These are phyloP conservation scores for Bondarzewia mesenterica DNA, from an alignment of 1,284 basidiomycete genomes.

Conservation along the genomic window DNA sequence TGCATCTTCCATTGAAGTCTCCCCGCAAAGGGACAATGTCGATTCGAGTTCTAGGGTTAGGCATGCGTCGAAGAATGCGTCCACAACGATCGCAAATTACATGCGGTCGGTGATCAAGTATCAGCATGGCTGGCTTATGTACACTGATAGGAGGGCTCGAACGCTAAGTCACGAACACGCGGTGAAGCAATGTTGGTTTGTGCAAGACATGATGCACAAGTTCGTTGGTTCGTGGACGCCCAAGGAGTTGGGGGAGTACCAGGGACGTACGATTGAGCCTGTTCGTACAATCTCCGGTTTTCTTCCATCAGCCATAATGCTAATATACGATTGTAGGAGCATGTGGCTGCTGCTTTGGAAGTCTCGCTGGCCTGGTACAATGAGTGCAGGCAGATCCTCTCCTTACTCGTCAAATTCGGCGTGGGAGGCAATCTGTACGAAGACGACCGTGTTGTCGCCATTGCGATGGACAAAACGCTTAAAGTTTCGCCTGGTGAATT, in stretches of 20 bases:
- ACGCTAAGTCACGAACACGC: slow-evolving; percentile 19
- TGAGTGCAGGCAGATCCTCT: slow-evolving; percentile 42
- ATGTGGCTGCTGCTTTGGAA: slow-evolving; percentile 46
- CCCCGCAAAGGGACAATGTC: too few relatives aligned
- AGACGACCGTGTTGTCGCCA: slow-evolving; percentile 39
- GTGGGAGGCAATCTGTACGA: slow-evolving; percentile 38
- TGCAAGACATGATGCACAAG: slow-evolving; percentile 19
- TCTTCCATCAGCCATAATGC: background rate
- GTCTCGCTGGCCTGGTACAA: slow-evolving; percentile 35
- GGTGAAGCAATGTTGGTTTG: slow-evolving; percentile 20
- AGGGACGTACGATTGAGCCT: slow-evolving; percentile 16
- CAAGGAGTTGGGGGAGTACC: slow-evolving; percentile 13
- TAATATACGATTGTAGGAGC: slow-evolving; percentile 28
- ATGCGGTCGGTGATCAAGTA: background rate
- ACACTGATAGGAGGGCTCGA: slow-evolving; percentile 11
- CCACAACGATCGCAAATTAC: background rate
- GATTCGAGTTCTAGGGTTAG: too few relatives aligned
- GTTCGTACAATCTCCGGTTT: slow-evolving; percentile 12
- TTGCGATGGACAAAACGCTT: slow-evolving; percentile 38
- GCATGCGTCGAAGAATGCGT: too few relatives aligned
- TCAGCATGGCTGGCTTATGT: slow-evolving; percentile 14
- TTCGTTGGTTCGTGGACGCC: slow-evolving; percentile 16
- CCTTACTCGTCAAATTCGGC: slow-evolving; percentile 48
- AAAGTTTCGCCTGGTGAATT: slow-evolving; percentile 28
- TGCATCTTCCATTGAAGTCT: too few relatives aligned